These are phyloP conservation scores for Alternaria atra DNA, from an alignment of 2,329 filamentous ascomycete species.

Conservation along the genomic window DNA sequence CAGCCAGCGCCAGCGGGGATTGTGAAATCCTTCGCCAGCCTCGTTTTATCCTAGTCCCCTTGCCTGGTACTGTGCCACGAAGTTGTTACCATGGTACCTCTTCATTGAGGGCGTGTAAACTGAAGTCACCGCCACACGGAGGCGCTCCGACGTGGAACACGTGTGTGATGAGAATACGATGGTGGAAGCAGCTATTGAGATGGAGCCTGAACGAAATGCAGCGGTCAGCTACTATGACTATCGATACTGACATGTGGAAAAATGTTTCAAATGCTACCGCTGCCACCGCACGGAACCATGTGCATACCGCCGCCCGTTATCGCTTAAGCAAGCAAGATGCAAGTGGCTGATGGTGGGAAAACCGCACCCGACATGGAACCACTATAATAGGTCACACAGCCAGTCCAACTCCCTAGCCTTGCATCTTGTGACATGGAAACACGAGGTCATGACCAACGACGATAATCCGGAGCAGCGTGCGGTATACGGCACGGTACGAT, in stretches of 20 bases:
- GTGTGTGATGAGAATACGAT: background rate
- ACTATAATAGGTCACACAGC: background rate
- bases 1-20: slow-evolving; percentile 5
- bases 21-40: background rate
- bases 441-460: background rate
- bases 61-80: background rate
- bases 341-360: background rate
- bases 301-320: slow-evolving; percentile 1
- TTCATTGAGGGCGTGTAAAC: background rate
- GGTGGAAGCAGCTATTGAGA: background rate
- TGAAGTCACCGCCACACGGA: background rate
- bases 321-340: background rate
- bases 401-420: background rate
- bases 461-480: background rate
- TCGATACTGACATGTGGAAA: background rate
- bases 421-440: background rate
- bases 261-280: background rate
- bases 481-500: background rate
- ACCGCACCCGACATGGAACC: background rate
- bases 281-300: background rate
- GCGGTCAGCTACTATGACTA: background rate
- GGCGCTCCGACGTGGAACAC: background rate
- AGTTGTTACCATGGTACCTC: background rate
- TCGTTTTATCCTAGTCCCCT: background rate
- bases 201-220: background rate